Percentiles rank a stretch among this genome's conserved stretches.
Evolutionary conservation across 73 alveolate species (phyloP).

Genomic region (Stentor coeruleus): DNA sequence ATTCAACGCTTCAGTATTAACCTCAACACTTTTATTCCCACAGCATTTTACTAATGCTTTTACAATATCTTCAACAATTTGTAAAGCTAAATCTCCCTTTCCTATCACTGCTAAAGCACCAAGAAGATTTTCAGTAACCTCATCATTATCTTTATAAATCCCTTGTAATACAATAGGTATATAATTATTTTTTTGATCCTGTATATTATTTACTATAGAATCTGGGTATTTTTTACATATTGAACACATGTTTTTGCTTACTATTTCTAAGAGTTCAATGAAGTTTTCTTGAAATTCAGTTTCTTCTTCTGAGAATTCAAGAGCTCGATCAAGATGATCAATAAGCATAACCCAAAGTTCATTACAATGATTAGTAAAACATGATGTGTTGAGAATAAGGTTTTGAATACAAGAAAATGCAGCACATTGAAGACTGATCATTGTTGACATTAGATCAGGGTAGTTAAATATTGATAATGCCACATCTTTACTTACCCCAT

Average conservation of each 20-base stretch:
- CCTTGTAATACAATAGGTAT: neutral
- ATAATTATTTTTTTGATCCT: neutral
- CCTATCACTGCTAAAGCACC: neutral
- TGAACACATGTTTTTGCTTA: neutral
- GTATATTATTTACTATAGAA: too few relatives aligned
- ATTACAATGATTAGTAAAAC: too few relatives aligned
- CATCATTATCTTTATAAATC: neutral
- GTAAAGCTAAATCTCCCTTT: neutral
- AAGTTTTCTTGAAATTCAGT: neutral
- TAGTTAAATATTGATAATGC: neutral
- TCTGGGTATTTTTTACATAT: neutral
- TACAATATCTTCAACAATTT: neutral
- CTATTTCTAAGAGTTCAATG: neutral
- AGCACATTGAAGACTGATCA: constrained; percentile 2
- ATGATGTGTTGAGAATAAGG: neutral
- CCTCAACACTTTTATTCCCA: neutral
- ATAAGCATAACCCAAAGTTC: neutral
- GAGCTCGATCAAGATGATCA: neutral
- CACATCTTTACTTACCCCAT: neutral
- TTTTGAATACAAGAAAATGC: constrained; percentile 22
- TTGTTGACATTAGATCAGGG: neutral
- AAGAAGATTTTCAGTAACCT: neutral
- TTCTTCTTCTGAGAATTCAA: neutral
- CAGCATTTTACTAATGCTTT: neutral
- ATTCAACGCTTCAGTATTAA: constrained; percentile 1